Evolutionary conservation across 305 asterid species (phyloP), one percentile per base, ranked within the genome.

Genomic region (Vinca major): DNA sequence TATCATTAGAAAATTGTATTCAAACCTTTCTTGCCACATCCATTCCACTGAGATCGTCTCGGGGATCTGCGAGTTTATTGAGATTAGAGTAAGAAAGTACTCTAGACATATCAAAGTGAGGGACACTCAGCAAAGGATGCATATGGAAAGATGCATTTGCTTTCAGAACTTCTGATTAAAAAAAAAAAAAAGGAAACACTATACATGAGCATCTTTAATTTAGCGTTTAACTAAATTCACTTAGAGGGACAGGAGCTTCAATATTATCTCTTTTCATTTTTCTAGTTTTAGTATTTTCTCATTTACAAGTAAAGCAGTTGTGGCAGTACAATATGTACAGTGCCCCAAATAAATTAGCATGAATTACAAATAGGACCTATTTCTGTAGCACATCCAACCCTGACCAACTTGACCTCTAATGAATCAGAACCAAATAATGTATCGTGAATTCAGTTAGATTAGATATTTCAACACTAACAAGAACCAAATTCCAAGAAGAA

Each of bases 11-110:
- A 75, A 62, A 65, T 61, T 51, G 68, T 56, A 37, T 48, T 69
- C 77, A 65, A 36, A 92, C 98, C 98, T 92, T 92, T 80, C 98
- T 88, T 68, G 96, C 98, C 43, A 90, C 96, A 80, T 92, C 98
- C 93, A 86, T 88, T 71, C 98, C 98, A 10, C 98, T 77, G 63
- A 92, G 97, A 83, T 92, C 97, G 74, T 92, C 98, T 48, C 98
- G 87, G 71, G 98, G 98, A 84, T 92, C 98, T 92, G 90, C 73
- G 21, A 73, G 68, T 54, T 69, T 45, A 64, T 54, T 26, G 79
- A 68, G 71, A 65, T 62, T 60, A 26, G 71, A 73, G 69, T 81
- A 47, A 74, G 76, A 72, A 26, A 74, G 41, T 55, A 50, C 66
- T 57, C 37, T 8, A 41, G 21, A 40, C 57, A 63, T 67, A 39